phyloP scores from a whole-genome alignment of 805 yeast genomes.

The Jamesozyma hellenica region DNA sequence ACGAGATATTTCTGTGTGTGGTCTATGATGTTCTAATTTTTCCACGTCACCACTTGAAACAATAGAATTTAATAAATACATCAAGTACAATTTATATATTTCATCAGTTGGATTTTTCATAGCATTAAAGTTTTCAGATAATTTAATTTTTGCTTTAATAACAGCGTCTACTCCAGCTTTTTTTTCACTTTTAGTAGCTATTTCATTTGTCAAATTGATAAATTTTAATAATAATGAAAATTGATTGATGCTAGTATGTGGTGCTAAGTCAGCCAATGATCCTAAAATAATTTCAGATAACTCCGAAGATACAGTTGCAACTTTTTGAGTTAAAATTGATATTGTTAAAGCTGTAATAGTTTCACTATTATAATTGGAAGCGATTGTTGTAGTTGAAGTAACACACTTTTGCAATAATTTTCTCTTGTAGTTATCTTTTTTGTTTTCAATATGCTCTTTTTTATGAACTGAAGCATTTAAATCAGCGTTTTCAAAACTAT shows the following conservation, averaged over 20 bases:
- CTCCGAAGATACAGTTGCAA: conserved; percentile 39
- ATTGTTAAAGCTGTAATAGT: conserved; percentile 69
- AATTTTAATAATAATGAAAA: conserved; percentile 52
- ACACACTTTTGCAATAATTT: conserved; percentile 54
- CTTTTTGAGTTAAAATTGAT: conserved; percentile 73
- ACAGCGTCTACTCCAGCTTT: conserved; percentile 32
- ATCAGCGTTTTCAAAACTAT: not conserved
- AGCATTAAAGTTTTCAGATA: conserved; percentile 31
- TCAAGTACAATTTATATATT: conserved; percentile 48
- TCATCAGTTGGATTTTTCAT: conserved; percentile 22
- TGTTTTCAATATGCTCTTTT: not conserved
- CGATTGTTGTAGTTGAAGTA: conserved; percentile 55
- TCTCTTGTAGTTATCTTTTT: not conserved
- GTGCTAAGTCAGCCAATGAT: conserved; percentile 56
- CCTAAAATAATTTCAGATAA: conserved; percentile 46
- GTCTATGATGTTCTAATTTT: conserved; percentile 64
- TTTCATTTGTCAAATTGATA: conserved; percentile 40
- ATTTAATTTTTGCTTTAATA: conserved; percentile 39
- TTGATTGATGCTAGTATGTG: conserved; percentile 53
- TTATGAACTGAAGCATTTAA: no score
- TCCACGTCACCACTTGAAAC: conserved; percentile 73
- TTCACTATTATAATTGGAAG: conserved; percentile 56
- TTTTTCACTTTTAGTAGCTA: conserved; percentile 35
- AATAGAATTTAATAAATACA: conserved; percentile 55
- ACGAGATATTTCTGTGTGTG: conserved; percentile 59